Evolutionary conservation across 139 green algal species (phyloP), one percentile per base, ranked within the genome.

Genomic region (Chlamydomonas asymmetrica): DNA sequence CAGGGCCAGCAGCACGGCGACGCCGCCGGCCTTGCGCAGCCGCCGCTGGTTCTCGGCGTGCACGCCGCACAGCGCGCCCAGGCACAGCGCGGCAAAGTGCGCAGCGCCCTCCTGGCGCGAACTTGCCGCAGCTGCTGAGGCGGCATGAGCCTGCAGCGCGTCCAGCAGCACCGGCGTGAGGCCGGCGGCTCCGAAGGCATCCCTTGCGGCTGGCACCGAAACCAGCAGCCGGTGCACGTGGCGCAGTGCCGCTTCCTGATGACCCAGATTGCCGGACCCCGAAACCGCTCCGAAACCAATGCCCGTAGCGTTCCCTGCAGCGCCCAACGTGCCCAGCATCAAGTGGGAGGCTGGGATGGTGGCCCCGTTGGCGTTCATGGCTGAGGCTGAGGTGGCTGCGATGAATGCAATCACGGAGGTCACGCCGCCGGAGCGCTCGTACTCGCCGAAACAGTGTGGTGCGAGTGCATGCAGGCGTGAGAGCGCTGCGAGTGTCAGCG

Each of bases 181-280:
- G 1, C 84, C 84, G 32, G 45, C 65, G 3, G 32, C 71, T 5
- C 77, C 78, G 1, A 87, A 39, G 5, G 60, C 60, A 25, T 80
- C 71, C 7, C 74, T 66, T 38, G 76, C 77, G 20, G 63, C 76
- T 23, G 80, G 72, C 41, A 79, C 78, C 25, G 45, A 25, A 0
- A 13, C 29, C 25, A 79, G 66, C 35, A 89, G 65, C 25, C 49
- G 63, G 37, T 86, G 80, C 76, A 89, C 50, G 34, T 83, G 73
- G 0, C 84, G 57, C 65, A 89, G 61, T 16, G 73, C 80, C 20
- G 48, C 73, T 70, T 86, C 80, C 27, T 81, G 56, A 45, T 81
- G 75, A 5, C 22, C 59, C 2, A 65, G 25, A n/a, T 66, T 29
- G 18, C 63, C 1, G 41, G 38, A 48, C 8, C 2, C 23, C n/a